phyloP scores from a whole-genome alignment of 768 basidiomycete species.

The Arthromyces matolae region DNA sequence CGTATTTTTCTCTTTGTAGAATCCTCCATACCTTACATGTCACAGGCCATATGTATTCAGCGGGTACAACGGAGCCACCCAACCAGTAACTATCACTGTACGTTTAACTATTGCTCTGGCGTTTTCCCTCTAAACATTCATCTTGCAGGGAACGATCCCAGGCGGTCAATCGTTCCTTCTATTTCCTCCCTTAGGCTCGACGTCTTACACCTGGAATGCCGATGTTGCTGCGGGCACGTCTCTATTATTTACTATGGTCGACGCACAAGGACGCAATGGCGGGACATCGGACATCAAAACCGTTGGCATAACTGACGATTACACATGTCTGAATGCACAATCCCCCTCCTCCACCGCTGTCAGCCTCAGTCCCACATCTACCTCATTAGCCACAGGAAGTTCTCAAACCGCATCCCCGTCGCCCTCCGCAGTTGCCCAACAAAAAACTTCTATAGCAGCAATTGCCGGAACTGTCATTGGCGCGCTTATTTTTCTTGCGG shows the following conservation, averaged over 20 bases:
- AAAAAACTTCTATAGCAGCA: constrained; percentile 36
- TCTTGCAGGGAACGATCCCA: constrained; percentile 57
- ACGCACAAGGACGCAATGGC: constrained; percentile 47
- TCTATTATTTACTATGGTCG: constrained; percentile 54
- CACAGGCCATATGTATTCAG: constrained; percentile 45
- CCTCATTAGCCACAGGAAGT: constrained; percentile 8
- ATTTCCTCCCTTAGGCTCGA: constrained; percentile 34
- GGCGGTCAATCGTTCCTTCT: constrained; percentile 51
- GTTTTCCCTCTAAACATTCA: constrained; percentile 2
- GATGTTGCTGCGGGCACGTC: constrained; percentile 56
- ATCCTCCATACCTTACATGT: neutral
- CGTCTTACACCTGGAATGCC: constrained; percentile 50
- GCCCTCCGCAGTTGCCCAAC: constrained; percentile 19
- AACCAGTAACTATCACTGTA: constrained; percentile 56
- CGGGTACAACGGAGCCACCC: constrained; percentile 39
- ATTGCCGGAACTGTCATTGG: constrained; percentile 54
- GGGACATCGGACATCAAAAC: constrained; percentile 53
- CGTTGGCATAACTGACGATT: constrained; percentile 46
- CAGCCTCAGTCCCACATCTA: constrained; percentile 8
- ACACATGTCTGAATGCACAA: constrained; percentile 45
- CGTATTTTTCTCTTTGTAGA: constrained; percentile 15
- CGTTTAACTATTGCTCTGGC: constrained; percentile 14
- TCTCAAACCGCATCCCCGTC: constrained; percentile 17
- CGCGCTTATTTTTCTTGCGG: constrained; percentile 49
- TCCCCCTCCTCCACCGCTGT: constrained; percentile 51